Base-by-base conservation (phyloP, 441 rosid genomes). In the Pelargonium australe region DNA sequence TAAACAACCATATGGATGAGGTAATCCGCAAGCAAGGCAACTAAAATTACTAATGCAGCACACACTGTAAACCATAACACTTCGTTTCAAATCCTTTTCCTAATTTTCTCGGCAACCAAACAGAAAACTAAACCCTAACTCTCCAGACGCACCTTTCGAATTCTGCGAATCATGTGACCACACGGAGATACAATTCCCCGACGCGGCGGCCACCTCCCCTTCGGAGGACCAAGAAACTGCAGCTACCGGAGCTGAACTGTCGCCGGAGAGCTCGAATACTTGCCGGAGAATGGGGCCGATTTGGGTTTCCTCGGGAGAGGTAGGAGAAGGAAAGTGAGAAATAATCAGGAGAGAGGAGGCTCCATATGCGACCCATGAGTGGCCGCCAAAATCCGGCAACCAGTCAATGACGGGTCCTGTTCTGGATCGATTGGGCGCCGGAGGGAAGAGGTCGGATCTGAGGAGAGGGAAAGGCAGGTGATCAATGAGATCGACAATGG, bases 331-430 rank as follows among this genome's bases (percentile, higher is more conserved):
- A 37, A 94, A 77, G 83, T 94, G 99, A 49, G 97, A 87, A 77
- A 94, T 84, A 63, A 89, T 91, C 12, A 91, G 79, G 68, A 94
- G 92, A 69, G 97, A 85, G 73, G 97, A 94, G 12, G 97, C 97
- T 23, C 95, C 96, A 73, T 88, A 94, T 11, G 96, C 96, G 51
- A 88, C 84, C 97, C 99, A 94, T 82, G 99, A 85, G 88, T 87
- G 81, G 71, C 97, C 95, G 41, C 84, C 81, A 68, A 87, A 87
- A 71, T 89, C 97, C 7, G 97, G 92, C 34, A 94, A 76, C 96
- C 96, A 91, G 78, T 94, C 99, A 73, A 88, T 74, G 77, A 92
- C 74, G 62, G 88, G 86, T 13, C 78, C 68, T 25, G 90, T 84
- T 75, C 85, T 82, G 51, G 83, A 83, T 23, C 45, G 72, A 67